Conservation (phyloP, 257 asterid species). For the Gynochthodes officinalis region DNA sequence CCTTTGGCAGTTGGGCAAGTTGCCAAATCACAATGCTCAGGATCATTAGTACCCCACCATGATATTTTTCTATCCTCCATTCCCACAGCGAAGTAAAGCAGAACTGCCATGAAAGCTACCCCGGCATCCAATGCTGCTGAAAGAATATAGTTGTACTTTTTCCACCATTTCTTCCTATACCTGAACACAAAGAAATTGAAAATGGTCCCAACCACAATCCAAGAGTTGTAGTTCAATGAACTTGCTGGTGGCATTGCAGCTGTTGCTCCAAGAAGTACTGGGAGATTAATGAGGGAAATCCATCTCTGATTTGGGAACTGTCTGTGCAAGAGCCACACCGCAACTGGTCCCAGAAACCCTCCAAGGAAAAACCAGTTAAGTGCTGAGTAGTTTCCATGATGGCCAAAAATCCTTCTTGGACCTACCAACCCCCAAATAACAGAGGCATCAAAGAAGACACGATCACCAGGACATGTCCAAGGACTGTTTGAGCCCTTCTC, state of each 20-base stretch:
- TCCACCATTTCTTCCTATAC: conserved; percentile 74
- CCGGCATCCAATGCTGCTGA: conserved; percentile 72
- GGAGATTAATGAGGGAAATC: conserved; percentile 66
- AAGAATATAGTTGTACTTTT: conserved; percentile 57
- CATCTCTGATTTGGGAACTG: conserved; percentile 43
- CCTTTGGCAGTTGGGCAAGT: conserved; percentile 67
- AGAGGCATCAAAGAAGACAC: conserved; percentile 60
- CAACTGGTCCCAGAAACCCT: conserved; percentile 56
- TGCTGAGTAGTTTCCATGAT: conserved; percentile 46
- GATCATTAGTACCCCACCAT: conserved; percentile 60
- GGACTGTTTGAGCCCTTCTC: conserved; percentile 45
- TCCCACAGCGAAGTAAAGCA: conserved; percentile 48
- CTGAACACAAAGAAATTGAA: conserved; percentile 57
- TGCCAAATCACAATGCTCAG: conserved; percentile 64
- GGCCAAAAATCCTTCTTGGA: conserved; percentile 54
- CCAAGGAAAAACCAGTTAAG: conserved; percentile 64
- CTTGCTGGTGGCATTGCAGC: conserved; percentile 58
- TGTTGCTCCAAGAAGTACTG: conserved; percentile 68
- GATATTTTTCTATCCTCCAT: conserved; percentile 28
- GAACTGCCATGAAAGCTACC: conserved; percentile 66
- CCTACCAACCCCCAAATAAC: conserved; percentile 73
- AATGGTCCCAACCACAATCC: conserved; percentile 55
- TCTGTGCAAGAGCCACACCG: conserved; percentile 46
- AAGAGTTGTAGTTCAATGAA: conserved; percentile 54
- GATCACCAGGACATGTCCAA: conserved; percentile 67